Evolutionary conservation across 305 asterid species (phyloP), one percentile per base, ranked within the genome.

Genomic region (Salvia sclarea): DNA sequence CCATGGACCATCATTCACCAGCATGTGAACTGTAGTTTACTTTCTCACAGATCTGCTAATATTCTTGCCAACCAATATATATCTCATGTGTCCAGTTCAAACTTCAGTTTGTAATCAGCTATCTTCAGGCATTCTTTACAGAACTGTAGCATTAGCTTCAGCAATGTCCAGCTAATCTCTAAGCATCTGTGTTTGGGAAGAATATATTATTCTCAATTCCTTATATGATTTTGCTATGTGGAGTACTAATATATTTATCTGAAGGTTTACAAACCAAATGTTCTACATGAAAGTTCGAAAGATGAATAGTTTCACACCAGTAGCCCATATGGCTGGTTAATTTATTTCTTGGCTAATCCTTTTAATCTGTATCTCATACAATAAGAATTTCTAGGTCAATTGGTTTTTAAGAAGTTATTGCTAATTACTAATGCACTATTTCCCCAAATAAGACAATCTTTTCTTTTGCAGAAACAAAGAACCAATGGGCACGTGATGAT

Each of bases 401-500:
- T 64, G 48, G 20, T 69, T 63, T 69, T 63, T 18, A 44, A 38
- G 62, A 69, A 48, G 40, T 50, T 24, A 49, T n/a, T 61, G 56
- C 30, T 75, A 21, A 70, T 66, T 33, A 56, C 54, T 58, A 17
- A 8, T 48, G 56, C 14, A 38, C 24, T 22, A 18, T 14, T 24
- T 35, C 61, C 53, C 41, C 50, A 16, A 48, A 30, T 56, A 13
- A 49, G 55, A 38, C 6, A 14, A 41, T 50, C 35, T 79, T 70
- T 66, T 44, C 58, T 35, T 50, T 47, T 82, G 80, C 89, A 94
- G 99, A 94, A 83, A 94, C 97, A 55, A 94, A 94, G 85, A 94
- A 94, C 75, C 99, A 94, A 78, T 94, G 99, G 99, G 99, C 99
- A 65, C 99, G 99, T 62, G 99, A 94, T 78, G 99, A 94, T 85